A percentile compares a stretch with the other conserved stretches of the same genome.
These are phyloP conservation scores for Fusarium mundagurra DNA, from an alignment of 2,329 filamentous ascomycete species.

Conservation along the genomic window DNA sequence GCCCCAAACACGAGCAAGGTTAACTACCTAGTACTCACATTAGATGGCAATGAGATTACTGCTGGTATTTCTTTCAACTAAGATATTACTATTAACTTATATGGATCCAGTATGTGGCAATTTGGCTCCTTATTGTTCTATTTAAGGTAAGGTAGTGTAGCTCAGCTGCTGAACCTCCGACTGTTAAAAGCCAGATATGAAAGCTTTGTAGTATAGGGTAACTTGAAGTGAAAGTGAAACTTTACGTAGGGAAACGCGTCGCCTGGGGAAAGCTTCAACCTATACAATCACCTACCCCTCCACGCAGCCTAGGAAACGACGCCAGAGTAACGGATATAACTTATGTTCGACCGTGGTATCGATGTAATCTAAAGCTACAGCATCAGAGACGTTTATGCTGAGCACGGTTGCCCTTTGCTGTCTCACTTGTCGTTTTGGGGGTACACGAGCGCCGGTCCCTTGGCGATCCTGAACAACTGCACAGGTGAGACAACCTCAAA, in stretches of 20 bases:
- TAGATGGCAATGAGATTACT: neutral
- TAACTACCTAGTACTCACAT: too few species aligned
- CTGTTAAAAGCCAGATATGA: neutral
- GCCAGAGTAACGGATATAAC: neutral
- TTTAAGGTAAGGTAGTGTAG: neutral
- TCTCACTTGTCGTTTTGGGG: constrained; percentile 1
- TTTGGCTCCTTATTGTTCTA: neutral
- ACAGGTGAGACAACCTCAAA: constrained; percentile 24
- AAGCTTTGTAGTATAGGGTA: constrained; percentile 16
- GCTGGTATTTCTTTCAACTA: neutral
- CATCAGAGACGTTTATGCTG: neutral
- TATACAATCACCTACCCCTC: neutral
- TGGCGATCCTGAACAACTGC: neutral
- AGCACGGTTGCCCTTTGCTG: neutral
- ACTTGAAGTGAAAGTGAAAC: neutral
- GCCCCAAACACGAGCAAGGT: neutral
- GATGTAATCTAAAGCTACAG: too few species aligned
- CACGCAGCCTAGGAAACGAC: neutral
- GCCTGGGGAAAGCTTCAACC: neutral
- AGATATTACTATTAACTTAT: neutral
- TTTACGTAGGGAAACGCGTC: neutral
- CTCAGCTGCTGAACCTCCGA: neutral
- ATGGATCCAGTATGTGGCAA: too few species aligned
- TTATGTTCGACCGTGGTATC: neutral
- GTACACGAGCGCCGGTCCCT: neutral